A percentile compares a stretch with the other conserved stretches of the same genome.
Evolutionary conservation across 805 yeast species (phyloP).

Genomic region (Cyberlindnera euphorbiae): DNA sequence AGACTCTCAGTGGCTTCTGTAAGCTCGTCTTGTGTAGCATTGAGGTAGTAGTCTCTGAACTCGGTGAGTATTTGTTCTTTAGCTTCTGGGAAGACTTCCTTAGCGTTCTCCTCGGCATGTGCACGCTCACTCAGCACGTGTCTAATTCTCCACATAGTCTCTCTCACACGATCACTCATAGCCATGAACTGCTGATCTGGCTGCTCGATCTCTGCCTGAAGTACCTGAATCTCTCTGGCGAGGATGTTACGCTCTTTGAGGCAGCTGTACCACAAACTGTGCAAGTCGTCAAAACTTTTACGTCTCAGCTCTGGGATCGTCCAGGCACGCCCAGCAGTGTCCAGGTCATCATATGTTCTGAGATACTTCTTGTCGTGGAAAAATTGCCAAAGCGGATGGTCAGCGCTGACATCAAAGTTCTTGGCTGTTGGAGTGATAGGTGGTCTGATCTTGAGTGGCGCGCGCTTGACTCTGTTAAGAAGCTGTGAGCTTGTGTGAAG

Average conservation of each 20-base stretch:
- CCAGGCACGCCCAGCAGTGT: constrained; percentile 72
- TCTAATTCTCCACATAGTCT: constrained; percentile 74
- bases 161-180: constrained; percentile 40
- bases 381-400: constrained; percentile 95
- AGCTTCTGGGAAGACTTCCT: constrained; percentile 36
- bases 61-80: constrained; percentile 49
- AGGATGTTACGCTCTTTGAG: constrained; percentile 77
- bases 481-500: constrained; percentile 14
- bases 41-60: constrained; percentile 55
- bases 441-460: constrained; percentile 46
- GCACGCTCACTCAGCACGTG: constrained; percentile 86
- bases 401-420: constrained; percentile 67
- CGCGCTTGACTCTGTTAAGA: constrained; percentile 18
- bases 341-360: constrained; percentile 51
- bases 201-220: constrained; percentile 38
- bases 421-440: constrained; percentile 83
- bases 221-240: constrained; percentile 68
- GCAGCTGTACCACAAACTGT: constrained; percentile 84
- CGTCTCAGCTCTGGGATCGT: constrained; percentile 81
- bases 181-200: constrained; percentile 30
- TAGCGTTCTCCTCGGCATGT: constrained; percentile 59
- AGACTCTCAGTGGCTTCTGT: constrained; percentile 61
- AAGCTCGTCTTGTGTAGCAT: constrained; percentile 48
- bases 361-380: constrained; percentile 61
- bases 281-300: constrained; percentile 88